These are phyloP conservation scores for Tricharina praecox DNA, from an alignment of 495 filamentous ascomycete species.

Conservation along the genomic window DNA sequence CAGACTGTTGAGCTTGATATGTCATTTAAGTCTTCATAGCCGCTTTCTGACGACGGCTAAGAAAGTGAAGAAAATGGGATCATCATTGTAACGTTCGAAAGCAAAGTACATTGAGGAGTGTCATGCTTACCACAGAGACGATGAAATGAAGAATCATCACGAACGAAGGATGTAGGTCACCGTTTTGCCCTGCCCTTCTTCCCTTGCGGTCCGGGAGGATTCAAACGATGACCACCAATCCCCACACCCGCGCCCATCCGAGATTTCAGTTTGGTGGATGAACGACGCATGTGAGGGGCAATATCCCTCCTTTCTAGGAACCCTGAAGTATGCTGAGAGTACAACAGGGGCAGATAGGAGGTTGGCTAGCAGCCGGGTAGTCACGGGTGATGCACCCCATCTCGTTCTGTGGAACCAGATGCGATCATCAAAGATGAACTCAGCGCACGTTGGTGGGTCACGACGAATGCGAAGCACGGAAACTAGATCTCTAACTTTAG, in stretches of 20 bases:
- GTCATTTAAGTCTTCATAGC: constrained; percentile 7
- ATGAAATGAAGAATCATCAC: neutral
- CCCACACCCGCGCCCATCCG: constrained; percentile 4
- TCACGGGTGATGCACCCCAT: constrained; percentile 1
- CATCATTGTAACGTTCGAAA: no score
- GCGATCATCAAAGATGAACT: neutral
- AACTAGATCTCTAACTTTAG: no score
- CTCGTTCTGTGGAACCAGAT: constrained; percentile 3
- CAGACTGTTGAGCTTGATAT: constrained; percentile 11
- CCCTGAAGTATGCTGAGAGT: constrained; percentile 4
- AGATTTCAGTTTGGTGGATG: neutral
- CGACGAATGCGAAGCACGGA: no score
- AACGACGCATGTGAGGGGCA: constrained; percentile 7
- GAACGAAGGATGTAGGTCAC: constrained; percentile 3
- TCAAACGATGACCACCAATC: constrained; percentile 4
- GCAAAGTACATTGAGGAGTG: no score
- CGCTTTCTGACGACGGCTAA: constrained; percentile 1
- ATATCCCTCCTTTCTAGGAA: constrained; percentile 10
- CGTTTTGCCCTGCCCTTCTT: neutral
- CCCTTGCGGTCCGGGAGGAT: constrained; percentile 3
- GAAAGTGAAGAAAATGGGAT: constrained; percentile 9
- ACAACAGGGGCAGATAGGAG: constrained; percentile 10
- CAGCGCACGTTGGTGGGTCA: no score
- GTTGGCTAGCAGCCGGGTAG: neutral
- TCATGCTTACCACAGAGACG: neutral